Percentiles rank a stretch among this genome's conserved stretches.
Conservation (phyloP, 305 asterid species). For the Fraxinus greggii region DNA sequence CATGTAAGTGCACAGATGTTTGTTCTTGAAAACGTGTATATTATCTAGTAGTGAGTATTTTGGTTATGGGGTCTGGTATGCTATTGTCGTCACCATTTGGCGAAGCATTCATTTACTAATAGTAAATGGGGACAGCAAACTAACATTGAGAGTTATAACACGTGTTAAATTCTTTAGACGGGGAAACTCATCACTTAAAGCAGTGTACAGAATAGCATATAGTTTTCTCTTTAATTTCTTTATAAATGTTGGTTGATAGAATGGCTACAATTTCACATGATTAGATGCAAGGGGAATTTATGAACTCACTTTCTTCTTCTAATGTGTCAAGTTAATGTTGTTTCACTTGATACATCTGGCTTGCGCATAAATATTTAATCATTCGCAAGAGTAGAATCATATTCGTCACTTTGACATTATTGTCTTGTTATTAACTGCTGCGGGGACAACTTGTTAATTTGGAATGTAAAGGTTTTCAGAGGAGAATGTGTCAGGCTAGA, state of each 20-base stretch:
- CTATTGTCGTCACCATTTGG: not conserved
- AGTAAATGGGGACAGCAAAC: not conserved
- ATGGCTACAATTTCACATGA: not conserved
- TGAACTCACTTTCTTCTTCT: conserved; percentile 1
- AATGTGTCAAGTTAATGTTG: not conserved
- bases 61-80: not conserved
- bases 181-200: not conserved
- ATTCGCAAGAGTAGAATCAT: not conserved
- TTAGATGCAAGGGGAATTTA: not conserved
- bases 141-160: not conserved
- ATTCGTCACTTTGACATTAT: not conserved
- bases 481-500: not conserved
- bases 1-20: not conserved
- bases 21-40: not conserved
- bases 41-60: not conserved
- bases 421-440: not conserved
- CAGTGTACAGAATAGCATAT: not conserved
- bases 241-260: not conserved
- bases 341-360: conserved; percentile 2
- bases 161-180: not conserved
- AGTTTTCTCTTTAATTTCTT: not conserved
- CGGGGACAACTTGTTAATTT: not conserved
- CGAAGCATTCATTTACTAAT: not conserved
- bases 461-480: not conserved
- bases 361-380: not conserved